Percentiles rank a stretch among this genome's conserved stretches.
phyloP scores from a whole-genome alignment of 139 green algal species.

The Chara braunii region DNA sequence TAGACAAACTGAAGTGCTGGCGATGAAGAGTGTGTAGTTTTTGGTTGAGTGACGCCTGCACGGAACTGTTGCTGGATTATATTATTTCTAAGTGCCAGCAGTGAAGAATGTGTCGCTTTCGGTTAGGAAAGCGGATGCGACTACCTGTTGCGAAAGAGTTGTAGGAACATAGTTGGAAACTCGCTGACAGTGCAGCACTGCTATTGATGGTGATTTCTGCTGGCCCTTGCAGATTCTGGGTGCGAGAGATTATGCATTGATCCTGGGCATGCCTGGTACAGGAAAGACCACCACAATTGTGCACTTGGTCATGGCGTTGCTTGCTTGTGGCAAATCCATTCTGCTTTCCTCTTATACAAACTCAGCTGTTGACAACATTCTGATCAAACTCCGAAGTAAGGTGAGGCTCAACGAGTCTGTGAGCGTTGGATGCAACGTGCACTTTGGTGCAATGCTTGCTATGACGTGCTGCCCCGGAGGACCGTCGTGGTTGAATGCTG shows the following conservation, averaged over 20 bases:
- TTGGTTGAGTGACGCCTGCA: too few species aligned
- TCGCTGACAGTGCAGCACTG: too few species aligned
- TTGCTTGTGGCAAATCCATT: conserved; percentile 45
- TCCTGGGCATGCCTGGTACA: conserved; percentile 76
- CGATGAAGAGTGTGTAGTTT: too few species aligned
- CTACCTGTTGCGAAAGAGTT: too few species aligned
- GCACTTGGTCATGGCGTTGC: conserved; percentile 8
- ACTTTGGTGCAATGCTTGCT: neutral
- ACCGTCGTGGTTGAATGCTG: too few species aligned
- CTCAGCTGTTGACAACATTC: conserved; percentile 92
- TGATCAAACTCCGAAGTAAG: conserved; percentile 51
- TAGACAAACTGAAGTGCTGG: too few species aligned
- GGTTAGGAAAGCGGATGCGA: too few species aligned
- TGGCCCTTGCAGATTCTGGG: conserved; percentile 50
- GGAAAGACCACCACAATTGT: conserved; percentile 46
- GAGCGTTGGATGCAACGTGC: conserved; percentile 54
- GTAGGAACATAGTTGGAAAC: too few species aligned
- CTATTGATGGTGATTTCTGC: too few species aligned
- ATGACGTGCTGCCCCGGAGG: neutral
- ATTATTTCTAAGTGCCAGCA: too few species aligned
- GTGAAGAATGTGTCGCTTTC: too few species aligned
- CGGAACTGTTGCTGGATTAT: too few species aligned
- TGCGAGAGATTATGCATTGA: conserved; percentile 65
- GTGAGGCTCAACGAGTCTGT: conserved; percentile 57
- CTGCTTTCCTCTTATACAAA: conserved; percentile 94